Percentiles rank a stretch among this genome's conserved stretches.
Evolutionary conservation across 2,329 filamentous ascomycete genomes (phyloP).

Genomic region (Scytalidium lignicola): DNA sequence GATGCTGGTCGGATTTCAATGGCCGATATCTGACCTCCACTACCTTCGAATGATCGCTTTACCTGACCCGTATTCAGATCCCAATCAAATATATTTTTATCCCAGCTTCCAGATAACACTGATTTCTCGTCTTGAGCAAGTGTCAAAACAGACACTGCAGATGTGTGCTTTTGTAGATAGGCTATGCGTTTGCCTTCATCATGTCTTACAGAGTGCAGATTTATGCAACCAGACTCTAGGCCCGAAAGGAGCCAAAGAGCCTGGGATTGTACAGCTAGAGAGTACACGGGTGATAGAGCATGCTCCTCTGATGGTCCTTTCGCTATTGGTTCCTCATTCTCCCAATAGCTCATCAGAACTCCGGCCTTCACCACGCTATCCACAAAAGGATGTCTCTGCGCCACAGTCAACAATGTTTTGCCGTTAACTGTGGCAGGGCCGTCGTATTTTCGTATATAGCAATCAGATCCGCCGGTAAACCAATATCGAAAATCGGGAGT

Average conservation of each 20-base stretch:
- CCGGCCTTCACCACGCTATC: conserved; percentile 96
- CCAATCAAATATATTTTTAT: conserved; percentile 92
- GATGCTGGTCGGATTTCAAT: conserved; percentile 80
- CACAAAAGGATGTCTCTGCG: conserved; percentile 93
- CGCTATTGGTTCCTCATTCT: conserved; percentile 73
- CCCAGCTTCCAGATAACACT: conserved; percentile 91
- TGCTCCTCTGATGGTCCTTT: conserved; percentile 45
- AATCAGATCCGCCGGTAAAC: conserved; percentile 89
- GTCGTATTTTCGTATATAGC: conserved; percentile 96
- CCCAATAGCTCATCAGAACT: conserved; percentile 94
- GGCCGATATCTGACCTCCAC: conserved; percentile 77
- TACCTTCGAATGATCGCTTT: conserved; percentile 70
- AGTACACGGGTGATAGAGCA: conserved; percentile 85
- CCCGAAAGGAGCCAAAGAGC: conserved; percentile 90
- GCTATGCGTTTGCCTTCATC: conserved; percentile 89
- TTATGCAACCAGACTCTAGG: conserved; percentile 85
- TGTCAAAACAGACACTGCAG: conserved; percentile 82
- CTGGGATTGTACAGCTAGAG: conserved; percentile 82
- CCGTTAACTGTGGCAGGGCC: conserved; percentile 93
- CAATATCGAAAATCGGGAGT: conserved; percentile 95
- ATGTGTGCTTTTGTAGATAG: conserved; percentile 76
- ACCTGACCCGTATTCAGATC: conserved; percentile 82
- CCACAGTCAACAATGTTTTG: conserved; percentile 87
- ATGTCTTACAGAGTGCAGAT: conserved; percentile 87
- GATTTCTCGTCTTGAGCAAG: conserved; percentile 81